phyloP scores from a whole-genome alignment of 1,139 yeast genomes.

The Geotrichum cucujoidarum region DNA sequence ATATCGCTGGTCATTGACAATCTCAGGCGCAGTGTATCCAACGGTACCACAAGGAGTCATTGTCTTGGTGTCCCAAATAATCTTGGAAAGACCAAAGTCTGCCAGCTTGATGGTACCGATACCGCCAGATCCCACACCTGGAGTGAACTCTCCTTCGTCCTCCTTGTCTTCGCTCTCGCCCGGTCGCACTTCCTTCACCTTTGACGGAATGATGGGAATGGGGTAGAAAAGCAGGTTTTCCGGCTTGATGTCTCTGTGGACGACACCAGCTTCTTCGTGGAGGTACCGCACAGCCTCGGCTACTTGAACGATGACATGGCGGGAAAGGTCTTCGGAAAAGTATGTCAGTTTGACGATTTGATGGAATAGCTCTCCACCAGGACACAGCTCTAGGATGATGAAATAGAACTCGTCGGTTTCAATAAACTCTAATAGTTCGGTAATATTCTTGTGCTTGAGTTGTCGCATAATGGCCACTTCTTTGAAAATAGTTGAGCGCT shows the following conservation, averaged over 20 bases:
- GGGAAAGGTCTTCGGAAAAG: slow-evolving; percentile 75
- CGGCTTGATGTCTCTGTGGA: slow-evolving; percentile 93
- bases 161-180: slow-evolving; percentile 62
- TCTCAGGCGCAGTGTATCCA: slow-evolving; percentile 93
- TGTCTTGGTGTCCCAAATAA: slow-evolving; percentile 61
- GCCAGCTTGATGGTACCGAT: slow-evolving; percentile 83
- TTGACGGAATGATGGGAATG: slow-evolving; percentile 54
- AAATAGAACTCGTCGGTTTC: slow-evolving; percentile 66
- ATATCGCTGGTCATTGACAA: slow-evolving; percentile 77
- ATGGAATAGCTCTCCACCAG: slow-evolving; percentile 94
- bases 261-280: slow-evolving; percentile 79
- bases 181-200: slow-evolving; percentile 48
- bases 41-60: slow-evolving; percentile 90
- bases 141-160: slow-evolving; percentile 81
- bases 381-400: slow-evolving; percentile 75
- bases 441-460: slow-evolving; percentile 65
- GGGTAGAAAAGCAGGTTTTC: slow-evolving; percentile 86
- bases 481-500: slow-evolving; percentile 59
- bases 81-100: slow-evolving; percentile 89
- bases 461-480: slow-evolving; percentile 83
- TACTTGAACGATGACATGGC: slow-evolving; percentile 81
- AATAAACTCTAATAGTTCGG: slow-evolving; percentile 61
- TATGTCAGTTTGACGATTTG: slow-evolving; percentile 89
- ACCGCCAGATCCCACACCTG: slow-evolving; percentile 84
- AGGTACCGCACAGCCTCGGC: slow-evolving; percentile 76